Base-by-base conservation (phyloP, 176 grass and related monocot genomes). In the Pharus latifolius region DNA sequence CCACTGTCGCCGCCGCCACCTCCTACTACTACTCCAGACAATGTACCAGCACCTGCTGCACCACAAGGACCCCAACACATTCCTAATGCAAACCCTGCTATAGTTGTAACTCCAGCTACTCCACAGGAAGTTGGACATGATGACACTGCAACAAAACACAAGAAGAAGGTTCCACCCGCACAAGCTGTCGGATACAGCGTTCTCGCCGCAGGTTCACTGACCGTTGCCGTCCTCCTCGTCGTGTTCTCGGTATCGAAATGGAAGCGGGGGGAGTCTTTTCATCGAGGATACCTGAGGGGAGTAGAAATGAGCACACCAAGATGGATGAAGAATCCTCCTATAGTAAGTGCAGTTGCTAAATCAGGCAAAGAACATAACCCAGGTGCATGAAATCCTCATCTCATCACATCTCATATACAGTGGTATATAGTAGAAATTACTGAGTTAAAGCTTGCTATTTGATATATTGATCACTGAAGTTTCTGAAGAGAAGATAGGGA, bases 101-200 rank as follows among this genome's bases (percentile, higher is more conserved):
- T 85, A 45, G 45, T 40, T 28, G 60, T 85, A 22, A 68, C 78
- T 11, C 82, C 82, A 3, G 62, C 47, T 67, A 34, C 69, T 54
- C 53, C 61, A 61, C 52, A 54, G 1, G 53, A n/a, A 14, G 17
- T 1, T 50, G 25, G 53, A 49, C 28, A 50, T 0, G 48, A 28
- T 41, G 72, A 41, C 17, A 16, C 17, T 26, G 16, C 18, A 5
- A 54, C 18, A 5, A 54, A 45, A 25, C 61, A 76, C 45, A 23
- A 7, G 4, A 67, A 41, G 22, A 87, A 59, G 59, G 49, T 81
- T 47, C 87, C 77, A 5, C 56, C 23, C 43, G 50, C 52, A 11
- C 80, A 77, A 40, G 70, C 82, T 17, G 67, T 70, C 26, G 80
- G 76, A 12, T 80, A 52, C 69, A 75, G 73, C 3, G 42, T 73